These are phyloP conservation scores for Russula emetica DNA, from an alignment of 768 basidiomycete genomes.

Conservation along the genomic window DNA sequence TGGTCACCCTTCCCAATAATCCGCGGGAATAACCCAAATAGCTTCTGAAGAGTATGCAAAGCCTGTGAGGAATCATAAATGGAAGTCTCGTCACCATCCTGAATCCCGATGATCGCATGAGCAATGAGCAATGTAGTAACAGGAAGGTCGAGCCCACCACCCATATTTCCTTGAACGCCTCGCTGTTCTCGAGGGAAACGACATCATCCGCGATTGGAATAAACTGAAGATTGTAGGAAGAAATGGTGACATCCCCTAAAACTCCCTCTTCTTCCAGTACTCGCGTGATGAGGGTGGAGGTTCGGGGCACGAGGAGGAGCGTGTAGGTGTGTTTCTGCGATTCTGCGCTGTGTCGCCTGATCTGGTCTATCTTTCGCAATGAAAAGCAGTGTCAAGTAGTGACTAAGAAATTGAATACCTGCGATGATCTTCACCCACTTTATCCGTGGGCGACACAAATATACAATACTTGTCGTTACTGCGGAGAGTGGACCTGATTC, in stretches of 20 bases:
- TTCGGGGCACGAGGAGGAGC: conserved; percentile 79
- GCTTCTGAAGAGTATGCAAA: conserved; percentile 71
- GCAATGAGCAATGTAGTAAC: not conserved
- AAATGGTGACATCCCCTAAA: conserved; percentile 85
- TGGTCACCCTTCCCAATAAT: conserved; percentile 91
- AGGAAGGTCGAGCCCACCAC: conserved; percentile 53
- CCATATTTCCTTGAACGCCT: conserved; percentile 84
- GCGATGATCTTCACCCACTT: conserved; percentile 86
- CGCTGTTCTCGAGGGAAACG: conserved; percentile 82
- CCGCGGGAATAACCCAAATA: conserved; percentile 87
- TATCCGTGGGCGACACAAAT: conserved; percentile 85
- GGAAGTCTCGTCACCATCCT: conserved; percentile 93
- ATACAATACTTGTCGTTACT: conserved; percentile 84
- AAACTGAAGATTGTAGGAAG: conserved; percentile 87
- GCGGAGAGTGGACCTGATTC: conserved; percentile 83
- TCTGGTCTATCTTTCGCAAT: conserved; percentile 65
- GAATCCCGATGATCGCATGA: conserved; percentile 13
- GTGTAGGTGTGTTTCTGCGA: conserved; percentile 80
- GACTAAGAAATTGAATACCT: conserved; percentile 49
- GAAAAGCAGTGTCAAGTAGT: conserved; percentile 19
- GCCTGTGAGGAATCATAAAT: conserved; percentile 88
- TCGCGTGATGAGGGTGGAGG: conserved; percentile 78
- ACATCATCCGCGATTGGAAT: conserved; percentile 93
- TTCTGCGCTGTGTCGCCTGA: conserved; percentile 72
- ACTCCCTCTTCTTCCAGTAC: conserved; percentile 97